Conservation (phyloP, 768 basidiomycete species). For the Amylocystis lapponica region DNA sequence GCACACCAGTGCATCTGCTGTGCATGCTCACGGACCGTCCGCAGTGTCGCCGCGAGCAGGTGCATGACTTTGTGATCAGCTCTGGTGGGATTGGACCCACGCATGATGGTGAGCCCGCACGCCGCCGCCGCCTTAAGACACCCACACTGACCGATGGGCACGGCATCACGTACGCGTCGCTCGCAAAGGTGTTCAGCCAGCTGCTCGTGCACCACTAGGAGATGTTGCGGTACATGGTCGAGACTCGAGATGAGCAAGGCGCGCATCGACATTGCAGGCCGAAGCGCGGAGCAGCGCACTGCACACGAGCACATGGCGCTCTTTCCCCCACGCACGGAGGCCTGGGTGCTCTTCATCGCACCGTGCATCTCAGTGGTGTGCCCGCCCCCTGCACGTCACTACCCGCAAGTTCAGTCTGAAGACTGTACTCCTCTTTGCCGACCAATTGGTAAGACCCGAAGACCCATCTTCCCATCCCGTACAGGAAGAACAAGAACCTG, state of each 20-base stretch:
- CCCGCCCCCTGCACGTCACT: constrained; percentile 10
- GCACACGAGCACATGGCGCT: constrained; percentile 88
- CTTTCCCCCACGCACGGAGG: constrained; percentile 75
- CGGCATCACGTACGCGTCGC: constrained; percentile 86
- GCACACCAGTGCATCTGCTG: no score
- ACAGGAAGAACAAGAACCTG: no score
- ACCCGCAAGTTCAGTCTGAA: no score
- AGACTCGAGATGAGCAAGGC: constrained; percentile 52
- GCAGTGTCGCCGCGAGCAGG: constrained; percentile 77
- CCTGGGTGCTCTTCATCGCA: constrained; percentile 69
- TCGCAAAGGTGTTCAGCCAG: constrained; percentile 79
- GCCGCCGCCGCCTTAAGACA: no score
- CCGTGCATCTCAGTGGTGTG: constrained; percentile 83
- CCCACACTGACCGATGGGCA: background rate
- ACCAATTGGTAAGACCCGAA: no score
- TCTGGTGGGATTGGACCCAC: constrained; percentile 91
- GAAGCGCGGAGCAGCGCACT: constrained; percentile 66
- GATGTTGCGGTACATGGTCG: constrained; percentile 67
- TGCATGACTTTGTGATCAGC: constrained; percentile 88
- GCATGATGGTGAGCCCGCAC: constrained; percentile 63
- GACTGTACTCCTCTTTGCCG: no score
- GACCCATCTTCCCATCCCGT: no score
- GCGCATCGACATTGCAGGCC: constrained; percentile 48
- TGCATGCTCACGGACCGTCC: background rate
- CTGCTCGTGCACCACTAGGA: constrained; percentile 70